phyloP scores from a whole-genome alignment of 1,284 basidiomycete genomes.

The Leccinum cinnamomeum region DNA sequence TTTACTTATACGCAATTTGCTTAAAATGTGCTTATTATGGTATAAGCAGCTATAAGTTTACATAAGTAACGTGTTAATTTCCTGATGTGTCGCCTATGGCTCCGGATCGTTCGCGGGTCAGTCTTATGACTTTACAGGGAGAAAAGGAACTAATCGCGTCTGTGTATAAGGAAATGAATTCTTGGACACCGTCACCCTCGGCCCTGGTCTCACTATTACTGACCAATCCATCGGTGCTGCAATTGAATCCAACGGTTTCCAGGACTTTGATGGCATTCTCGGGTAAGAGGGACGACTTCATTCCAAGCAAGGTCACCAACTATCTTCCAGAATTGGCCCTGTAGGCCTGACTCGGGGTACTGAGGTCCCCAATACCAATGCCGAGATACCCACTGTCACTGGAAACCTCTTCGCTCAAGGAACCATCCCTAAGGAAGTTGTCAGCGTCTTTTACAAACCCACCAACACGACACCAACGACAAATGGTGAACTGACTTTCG shows the following conservation, averaged over 20 bases:
- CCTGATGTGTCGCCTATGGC: slow-evolving; percentile 30
- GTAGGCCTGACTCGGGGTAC: slow-evolving; percentile 30
- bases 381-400: slow-evolving; percentile 36
- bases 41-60: no score
- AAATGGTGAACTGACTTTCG: slow-evolving; percentile 49
- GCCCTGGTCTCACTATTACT: slow-evolving; percentile 26
- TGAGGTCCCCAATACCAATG: slow-evolving; percentile 10
- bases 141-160: slow-evolving; percentile 2
- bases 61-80: no score
- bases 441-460: slow-evolving; percentile 42
- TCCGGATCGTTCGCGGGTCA: slow-evolving; percentile 32
- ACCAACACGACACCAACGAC: not conserved
- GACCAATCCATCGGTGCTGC: slow-evolving; percentile 36
- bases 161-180: slow-evolving; percentile 28
- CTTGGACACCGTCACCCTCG: slow-evolving; percentile 29
- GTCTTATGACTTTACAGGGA: slow-evolving; percentile 27
- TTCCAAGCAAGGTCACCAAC: slow-evolving; percentile 35
- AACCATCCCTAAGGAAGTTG: slow-evolving; percentile 30
- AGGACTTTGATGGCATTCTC: slow-evolving; percentile 31
- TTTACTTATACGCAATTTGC: no score
- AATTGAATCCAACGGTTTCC: slow-evolving; percentile 24
- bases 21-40: no score
- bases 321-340: slow-evolving; percentile 39
- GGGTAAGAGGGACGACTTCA: slow-evolving; percentile 19
- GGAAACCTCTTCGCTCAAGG: slow-evolving; percentile 38